phyloP scores from a whole-genome alignment of 179 eudicot species.

The Spinacia oleracea region DNA sequence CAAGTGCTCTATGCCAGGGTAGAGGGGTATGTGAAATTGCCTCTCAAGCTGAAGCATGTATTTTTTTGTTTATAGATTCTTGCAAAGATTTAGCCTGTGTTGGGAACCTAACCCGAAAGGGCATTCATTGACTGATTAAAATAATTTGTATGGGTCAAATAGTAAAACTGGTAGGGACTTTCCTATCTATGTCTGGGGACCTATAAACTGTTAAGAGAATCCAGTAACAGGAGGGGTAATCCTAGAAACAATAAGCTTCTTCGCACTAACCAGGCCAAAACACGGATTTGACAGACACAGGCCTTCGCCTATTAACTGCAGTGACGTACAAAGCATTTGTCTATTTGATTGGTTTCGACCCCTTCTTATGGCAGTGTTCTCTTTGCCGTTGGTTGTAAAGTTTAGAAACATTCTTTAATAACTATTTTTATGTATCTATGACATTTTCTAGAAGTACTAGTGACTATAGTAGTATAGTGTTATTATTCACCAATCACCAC shows the following conservation, averaged over 20 bases:
- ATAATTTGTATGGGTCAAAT: neutral
- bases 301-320: neutral
- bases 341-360: neutral
- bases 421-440: neutral
- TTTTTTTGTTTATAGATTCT: neutral
- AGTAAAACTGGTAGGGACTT: neutral
- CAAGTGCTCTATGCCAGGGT: neutral
- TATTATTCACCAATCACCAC: neutral
- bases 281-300: neutral
- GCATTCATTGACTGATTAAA: neutral
- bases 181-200: neutral
- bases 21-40: neutral
- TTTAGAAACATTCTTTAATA: neutral
- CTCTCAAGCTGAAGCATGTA: neutral
- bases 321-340: neutral
- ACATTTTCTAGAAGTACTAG: neutral
- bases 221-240: neutral
- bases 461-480: slow-evolving; percentile 1
- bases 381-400: neutral
- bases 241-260: neutral
- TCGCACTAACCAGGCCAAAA: neutral
- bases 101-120: neutral
- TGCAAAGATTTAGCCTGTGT: neutral
- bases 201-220: neutral
- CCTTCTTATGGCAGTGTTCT: neutral